A percentile compares a stretch with the other conserved stretches of the same genome.
These are phyloP conservation scores for Gnomoniopsis sp. DNA, from an alignment of 2,329 filamentous ascomycete species.

Conservation along the genomic window DNA sequence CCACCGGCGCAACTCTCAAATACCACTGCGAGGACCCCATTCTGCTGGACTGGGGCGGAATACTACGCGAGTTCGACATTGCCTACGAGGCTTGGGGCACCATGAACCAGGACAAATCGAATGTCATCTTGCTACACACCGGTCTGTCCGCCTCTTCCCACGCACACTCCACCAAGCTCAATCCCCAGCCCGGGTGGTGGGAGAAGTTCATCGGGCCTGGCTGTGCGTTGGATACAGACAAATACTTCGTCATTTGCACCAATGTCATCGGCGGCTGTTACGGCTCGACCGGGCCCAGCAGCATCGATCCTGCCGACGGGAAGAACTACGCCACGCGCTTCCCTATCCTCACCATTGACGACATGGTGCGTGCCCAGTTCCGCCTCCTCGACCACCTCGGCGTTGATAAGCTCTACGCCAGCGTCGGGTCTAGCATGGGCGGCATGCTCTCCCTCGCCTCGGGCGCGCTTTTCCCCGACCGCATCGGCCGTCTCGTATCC, in stretches of 20 bases:
- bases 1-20: slow-evolving; percentile 75
- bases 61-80: slow-evolving; percentile 83
- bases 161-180: slow-evolving; percentile 83
- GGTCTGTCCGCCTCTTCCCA: slow-evolving; percentile 96
- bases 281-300: slow-evolving; percentile 87
- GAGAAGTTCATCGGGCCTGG: slow-evolving; percentile 95
- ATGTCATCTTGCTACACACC: slow-evolving; percentile 89
- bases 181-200: slow-evolving; percentile 95
- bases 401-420: slow-evolving; percentile 79
- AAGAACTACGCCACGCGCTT: slow-evolving; percentile 90
- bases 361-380: slow-evolving; percentile 98
- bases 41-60: slow-evolving; percentile 89
- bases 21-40: slow-evolving; percentile 74
- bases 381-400: slow-evolving; percentile 76
- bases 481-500: slow-evolving; percentile 78
- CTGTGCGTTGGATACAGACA: slow-evolving; percentile 79
- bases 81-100: slow-evolving; percentile 92
- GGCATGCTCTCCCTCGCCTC: slow-evolving; percentile 95
- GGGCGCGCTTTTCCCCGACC: slow-evolving; percentile 76
- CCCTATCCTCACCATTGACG: slow-evolving; percentile 90
- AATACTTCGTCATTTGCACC: slow-evolving; percentile 91
- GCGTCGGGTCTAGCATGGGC: slow-evolving; percentile 95
- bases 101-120: slow-evolving; percentile 75
- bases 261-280: slow-evolving; percentile 97
- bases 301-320: slow-evolving; percentile 82